Evolutionary conservation across 78 protist species (phyloP).

Genomic region (Bodo saltans): DNA sequence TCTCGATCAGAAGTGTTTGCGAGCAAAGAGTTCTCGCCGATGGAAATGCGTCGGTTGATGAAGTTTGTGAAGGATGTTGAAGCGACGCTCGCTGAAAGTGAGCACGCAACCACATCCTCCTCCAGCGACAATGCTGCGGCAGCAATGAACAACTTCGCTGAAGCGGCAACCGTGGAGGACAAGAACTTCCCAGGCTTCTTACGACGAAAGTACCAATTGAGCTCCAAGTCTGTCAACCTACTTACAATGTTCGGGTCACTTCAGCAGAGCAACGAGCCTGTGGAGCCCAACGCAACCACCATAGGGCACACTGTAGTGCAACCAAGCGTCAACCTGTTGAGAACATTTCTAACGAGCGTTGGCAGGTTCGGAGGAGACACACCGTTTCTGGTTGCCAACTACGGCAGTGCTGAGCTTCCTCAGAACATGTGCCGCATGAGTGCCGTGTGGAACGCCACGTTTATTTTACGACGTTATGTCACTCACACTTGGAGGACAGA

Average conservation of each 20-base stretch:
- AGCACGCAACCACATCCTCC: no score
- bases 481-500: neutral
- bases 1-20: slow-evolving; percentile 4
- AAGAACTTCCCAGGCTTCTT: neutral
- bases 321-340: neutral
- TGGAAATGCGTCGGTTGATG: neutral
- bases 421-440: neutral
- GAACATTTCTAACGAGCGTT: neutral
- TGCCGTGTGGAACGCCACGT: slow-evolving; percentile 18
- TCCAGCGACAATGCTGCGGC: neutral
- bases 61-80: neutral
- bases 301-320: no score
- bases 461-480: neutral
- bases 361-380: neutral
- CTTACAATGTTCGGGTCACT: neutral
- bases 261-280: neutral
- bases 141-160: neutral
- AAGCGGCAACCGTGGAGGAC: neutral
- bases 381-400: neutral
- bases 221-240: neutral
- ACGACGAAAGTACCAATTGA: neutral
- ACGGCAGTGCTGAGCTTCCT: slow-evolving; percentile 4
- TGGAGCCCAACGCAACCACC: no score
- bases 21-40: neutral
- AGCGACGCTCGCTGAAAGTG: no score